Base-by-base conservation (phyloP, 2,329 filamentous ascomycete species). In the Epichloe brachyelytri region DNA sequence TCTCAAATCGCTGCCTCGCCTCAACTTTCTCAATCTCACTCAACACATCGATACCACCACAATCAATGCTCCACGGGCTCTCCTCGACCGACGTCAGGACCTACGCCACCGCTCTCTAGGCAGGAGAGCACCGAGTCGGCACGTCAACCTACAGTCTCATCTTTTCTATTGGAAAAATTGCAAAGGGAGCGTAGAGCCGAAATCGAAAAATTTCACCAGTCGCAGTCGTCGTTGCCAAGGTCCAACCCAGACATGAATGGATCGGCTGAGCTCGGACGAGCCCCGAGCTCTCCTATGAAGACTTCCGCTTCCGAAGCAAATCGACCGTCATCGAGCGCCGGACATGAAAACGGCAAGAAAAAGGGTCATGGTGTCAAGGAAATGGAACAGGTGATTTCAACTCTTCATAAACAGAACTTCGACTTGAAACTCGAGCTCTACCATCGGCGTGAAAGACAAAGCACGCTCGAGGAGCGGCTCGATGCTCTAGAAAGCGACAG, bases 321-420 rank as follows among this genome's bases (percentile, higher is more conserved):
- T 37, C 67, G 71, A 7, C 73, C 73, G 1, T 63, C 63, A n/a
- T 75, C 73, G 2, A 73, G 71, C 49, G 62, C 57, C 33, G 68
- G 62, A 7, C 52, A 57, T 6, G 74, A 77, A 8, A 51, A 61
- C 8, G 56, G 63, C 11, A 74, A 69, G 57, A 74, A 74, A 55
- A 79, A 75, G 56, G 73, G 73, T 4, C 71, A 84, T 64, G 82
- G 82, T 2, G 68, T 80, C 6, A 82, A 83, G 60, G 82, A 86
- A 58, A 81, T 84, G 70, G 83, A 87, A 63, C 72, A 80, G 68
- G 78, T 82, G 50, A 68, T 87, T 49, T 85, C 83, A 4, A 82
- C 73, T 1, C 67, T 88, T 20, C 80, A 83, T 63, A 88, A 88
- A 62, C 79, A 86, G 65, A 88, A 88, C 59, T 88, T 88, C 57